Evolutionary conservation across 768 basidiomycete genomes (phyloP).

Genomic region (Panaeolus papilionaceus): DNA sequence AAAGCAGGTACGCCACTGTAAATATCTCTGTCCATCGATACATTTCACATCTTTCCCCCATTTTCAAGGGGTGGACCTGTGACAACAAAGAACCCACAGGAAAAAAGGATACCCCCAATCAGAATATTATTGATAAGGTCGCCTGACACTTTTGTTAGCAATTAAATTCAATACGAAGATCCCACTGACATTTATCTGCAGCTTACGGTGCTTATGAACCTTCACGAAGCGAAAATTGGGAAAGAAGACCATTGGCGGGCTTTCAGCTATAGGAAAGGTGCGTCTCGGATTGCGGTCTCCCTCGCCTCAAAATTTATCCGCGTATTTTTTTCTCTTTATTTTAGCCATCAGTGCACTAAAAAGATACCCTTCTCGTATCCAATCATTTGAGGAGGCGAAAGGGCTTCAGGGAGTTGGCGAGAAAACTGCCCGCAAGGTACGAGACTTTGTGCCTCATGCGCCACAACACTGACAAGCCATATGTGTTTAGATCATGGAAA

Average conservation of each 20-base stretch:
- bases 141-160: conserved; percentile 11
- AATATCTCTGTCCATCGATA: conserved; percentile 16
- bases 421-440: conserved; percentile 77
- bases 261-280: conserved; percentile 71
- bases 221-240: conserved; percentile 66
- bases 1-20: conserved; percentile 11
- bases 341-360: conserved; percentile 66
- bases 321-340: conserved; percentile 6
- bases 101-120: conserved; percentile 56
- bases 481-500: conserved; percentile 74
- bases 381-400: conserved; percentile 61
- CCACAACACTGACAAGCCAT: conserved; percentile 12
- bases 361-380: conserved; percentile 63
- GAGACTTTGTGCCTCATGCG: conserved; percentile 1
- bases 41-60: conserved; percentile 9
- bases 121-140: conserved; percentile 79
- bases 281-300: conserved; percentile 20
- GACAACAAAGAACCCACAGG: conserved; percentile 51
- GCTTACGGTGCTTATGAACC: conserved; percentile 69
- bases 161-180: neutral
- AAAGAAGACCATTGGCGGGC: conserved; percentile 75
- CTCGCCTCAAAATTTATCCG: neutral
- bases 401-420: conserved; percentile 68
- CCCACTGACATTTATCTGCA: conserved; percentile 32
- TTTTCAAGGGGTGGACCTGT: conserved; percentile 66